Evolutionary conservation across 1,284 basidiomycete genomes (phyloP), one percentile per base, ranked within the genome.

Genomic region (Leccinum fuscescens): DNA sequence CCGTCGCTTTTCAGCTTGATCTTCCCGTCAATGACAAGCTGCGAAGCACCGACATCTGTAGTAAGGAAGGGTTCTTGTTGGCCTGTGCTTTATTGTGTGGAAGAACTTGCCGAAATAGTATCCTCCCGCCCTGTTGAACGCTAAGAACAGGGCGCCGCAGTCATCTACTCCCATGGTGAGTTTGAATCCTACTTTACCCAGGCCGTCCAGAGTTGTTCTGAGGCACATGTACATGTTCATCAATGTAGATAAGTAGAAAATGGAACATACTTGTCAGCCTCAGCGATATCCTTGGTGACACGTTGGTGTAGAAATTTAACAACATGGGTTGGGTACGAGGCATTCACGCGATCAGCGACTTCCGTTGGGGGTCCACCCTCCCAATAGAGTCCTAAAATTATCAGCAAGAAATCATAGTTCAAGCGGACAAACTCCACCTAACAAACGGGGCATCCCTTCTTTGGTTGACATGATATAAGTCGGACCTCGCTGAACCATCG

Each of bases 1-100:
- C 78, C 80, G 56, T 86, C 86, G 66, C 80, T 86, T 74, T 91
- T 89, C 54, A 92, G 74, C 70, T 90, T 90, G 74, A 93, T 90
- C 67, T 88, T 85, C 29, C 85, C 84, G 59, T 90, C 85, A 29
- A 84, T 79, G 65, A 92, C 83, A 60, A 84, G 72, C 68, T 86
- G 80, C 60, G 83, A 85, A 22, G 81, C 85, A 58, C 89, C 90
- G 39, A 83, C 82, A 62, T 90, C 87, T 77, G 78, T 8, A 37
- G 7, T 24, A 17, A 15, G 7, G 9, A 2, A 27, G 20, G 39
- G 24, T 2, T 24, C n/a, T 39, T 24, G 31, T 53, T 50, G 8
- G 1, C 22, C 12, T 35, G 7, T 42, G 6, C 14, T 15, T 33
- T 0, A 48, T 51, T 31, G 3, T 2, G 39, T 6, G 29, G 15